Conservation (phyloP, 139 green algal genomes). For the Chlorella sp. region DNA sequence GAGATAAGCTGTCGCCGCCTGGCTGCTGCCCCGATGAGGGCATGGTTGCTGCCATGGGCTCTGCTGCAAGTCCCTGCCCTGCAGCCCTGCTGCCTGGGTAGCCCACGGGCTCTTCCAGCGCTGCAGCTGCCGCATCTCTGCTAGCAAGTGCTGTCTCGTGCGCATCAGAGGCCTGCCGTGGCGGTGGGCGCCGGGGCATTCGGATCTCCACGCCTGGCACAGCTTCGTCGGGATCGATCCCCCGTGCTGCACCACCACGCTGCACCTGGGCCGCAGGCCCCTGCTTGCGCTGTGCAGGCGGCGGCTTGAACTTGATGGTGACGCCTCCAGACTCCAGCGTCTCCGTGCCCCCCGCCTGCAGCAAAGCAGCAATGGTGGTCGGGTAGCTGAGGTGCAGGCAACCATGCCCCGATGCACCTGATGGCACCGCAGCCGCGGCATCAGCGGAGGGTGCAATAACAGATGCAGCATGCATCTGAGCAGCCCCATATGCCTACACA, state of each 20-base stretch:
- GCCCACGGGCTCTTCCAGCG: not conserved
- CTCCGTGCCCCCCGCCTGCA: not conserved
- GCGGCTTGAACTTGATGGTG: conserved; percentile 41
- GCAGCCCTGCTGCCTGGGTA: not conserved
- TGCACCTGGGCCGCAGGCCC: not conserved
- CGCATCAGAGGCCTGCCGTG: not conserved
- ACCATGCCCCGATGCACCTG: too few species aligned
- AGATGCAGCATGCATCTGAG: not conserved
- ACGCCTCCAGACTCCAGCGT: conserved; percentile 17
- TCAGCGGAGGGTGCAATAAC: too few species aligned
- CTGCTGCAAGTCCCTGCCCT: too few species aligned
- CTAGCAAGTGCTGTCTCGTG: not conserved
- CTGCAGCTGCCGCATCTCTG: not conserved
- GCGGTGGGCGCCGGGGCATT: not conserved
- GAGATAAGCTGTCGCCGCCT: not conserved
- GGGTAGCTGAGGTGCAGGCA: too few species aligned
- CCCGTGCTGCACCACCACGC: not conserved
- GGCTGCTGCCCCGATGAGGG: not conserved
- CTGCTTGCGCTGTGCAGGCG: not conserved
- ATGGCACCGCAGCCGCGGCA: too few species aligned
- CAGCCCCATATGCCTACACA: too few species aligned
- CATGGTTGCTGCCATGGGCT: too few species aligned
- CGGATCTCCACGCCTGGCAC: conserved; percentile 2
- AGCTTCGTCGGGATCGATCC: not conserved
- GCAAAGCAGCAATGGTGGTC: not conserved